Evolutionary conservation across 2,329 filamentous ascomycete genomes (phyloP), one percentile per base, ranked within the genome.

Genomic region (Aspergillus ustus): DNA sequence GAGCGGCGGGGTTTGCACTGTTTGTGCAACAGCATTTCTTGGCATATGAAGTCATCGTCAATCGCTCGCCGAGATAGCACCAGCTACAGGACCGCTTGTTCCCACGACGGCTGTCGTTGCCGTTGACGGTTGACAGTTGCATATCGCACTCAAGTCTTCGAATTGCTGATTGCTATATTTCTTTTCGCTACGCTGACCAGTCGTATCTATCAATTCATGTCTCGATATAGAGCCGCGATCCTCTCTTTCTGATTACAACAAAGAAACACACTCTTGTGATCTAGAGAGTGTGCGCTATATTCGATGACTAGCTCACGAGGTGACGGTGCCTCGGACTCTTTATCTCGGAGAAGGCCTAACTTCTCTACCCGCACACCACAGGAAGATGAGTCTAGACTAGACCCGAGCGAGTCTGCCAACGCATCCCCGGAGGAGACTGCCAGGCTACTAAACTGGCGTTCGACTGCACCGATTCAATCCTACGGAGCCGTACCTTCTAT

Each of bases 281-380:
- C 52, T 64, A 45, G 51, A 61, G 52, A 40, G 25, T 44, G 49
- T 56, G 37, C 22, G 37, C 43, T 50, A 25, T 53, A 52, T 64
- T 62, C 64, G 57, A 74, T 73, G 72, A 69, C 67, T 50, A 58
- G 59, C 53, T 60, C 61, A 62, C 63, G 57, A 48, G 61, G 58
- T 52, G 62, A 66, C 52, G 53, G 66, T 61, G 43, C 67, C 63
- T 67, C 67, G 48, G 64, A 64, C 64, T 66, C 70, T 51, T 66
- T 74, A 66, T 70, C 74, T 69, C 72, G 75, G 63, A 72, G 70
- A 67, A 71, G 74, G 59, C 76, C 76, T n/a, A 75, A 71, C 59
- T 78, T 79, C 64, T 75, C 75, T 20, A 72, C 76, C 52, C 74
- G 75, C 60, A 74, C 75, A 8, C 70, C 77, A 43, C 64, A 73